Evolutionary conservation across 495 filamentous ascomycete genomes (phyloP).

Genomic region (Aspergillus avenaceus): DNA sequence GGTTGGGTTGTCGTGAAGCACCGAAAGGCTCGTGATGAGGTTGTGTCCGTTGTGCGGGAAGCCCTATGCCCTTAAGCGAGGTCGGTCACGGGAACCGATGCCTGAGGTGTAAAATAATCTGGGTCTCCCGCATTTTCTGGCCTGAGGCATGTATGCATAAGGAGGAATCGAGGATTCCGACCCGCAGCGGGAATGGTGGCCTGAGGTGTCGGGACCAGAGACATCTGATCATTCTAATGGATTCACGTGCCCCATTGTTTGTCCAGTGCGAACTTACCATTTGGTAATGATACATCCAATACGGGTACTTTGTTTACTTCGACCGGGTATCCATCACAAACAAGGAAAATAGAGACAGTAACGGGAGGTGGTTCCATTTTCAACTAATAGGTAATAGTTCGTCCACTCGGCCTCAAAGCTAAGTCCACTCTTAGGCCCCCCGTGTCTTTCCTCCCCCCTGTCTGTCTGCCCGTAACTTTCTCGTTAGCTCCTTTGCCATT

Average conservation of each 20-base stretch:
- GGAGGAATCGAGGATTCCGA: neutral
- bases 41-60: conserved; percentile 40
- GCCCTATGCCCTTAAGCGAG: conserved; percentile 47
- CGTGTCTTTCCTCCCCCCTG: conserved; percentile 9
- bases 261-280: too few species aligned
- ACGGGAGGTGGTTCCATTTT: conserved; percentile 1
- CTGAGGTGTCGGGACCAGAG: neutral
- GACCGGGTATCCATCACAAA: neutral
- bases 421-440: conserved; percentile 9
- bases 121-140: too few species aligned
- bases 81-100: neutral
- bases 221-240: conserved; percentile 1
- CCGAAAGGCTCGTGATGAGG: conserved; percentile 36
- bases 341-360: neutral
- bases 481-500: conserved; percentile 12
- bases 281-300: conserved; percentile 16
- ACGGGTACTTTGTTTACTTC: conserved; percentile 21
- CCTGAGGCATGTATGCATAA: too few species aligned
- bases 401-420: conserved; percentile 1
- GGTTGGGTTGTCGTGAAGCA: conserved; percentile 41
- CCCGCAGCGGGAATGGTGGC: neutral
- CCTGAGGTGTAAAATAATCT: too few species aligned
- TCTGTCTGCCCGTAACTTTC: conserved; percentile 16
- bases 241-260: conserved; percentile 16
- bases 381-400: conserved; percentile 18